Conservation (phyloP, 495 filamentous ascomycete species). For the Tuber magnatum region DNA sequence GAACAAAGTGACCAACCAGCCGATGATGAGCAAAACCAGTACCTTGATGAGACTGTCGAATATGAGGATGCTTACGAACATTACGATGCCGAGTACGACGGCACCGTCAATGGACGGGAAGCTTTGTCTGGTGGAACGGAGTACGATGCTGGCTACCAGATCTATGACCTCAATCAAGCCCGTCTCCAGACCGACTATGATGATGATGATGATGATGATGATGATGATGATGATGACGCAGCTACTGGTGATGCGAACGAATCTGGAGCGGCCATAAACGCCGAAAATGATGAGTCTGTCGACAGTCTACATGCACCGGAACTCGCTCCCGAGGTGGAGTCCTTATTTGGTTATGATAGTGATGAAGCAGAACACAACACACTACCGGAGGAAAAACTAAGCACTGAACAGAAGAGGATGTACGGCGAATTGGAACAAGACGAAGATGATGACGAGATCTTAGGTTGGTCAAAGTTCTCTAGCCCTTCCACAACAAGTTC, state of each 20-base stretch:
- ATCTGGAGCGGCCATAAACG: constrained; percentile 16
- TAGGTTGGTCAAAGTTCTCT: constrained; percentile 3
- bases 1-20: constrained; percentile 25
- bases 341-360: constrained; percentile 32
- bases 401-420: constrained; percentile 31
- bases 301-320: constrained; percentile 18
- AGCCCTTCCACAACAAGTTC: not conserved
- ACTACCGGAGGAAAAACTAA: constrained; percentile 20
- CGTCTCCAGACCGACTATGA: constrained; percentile 22
- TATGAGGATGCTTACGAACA: constrained; percentile 21
- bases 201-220: constrained; percentile 16
- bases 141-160: constrained; percentile 19
- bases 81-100: constrained; percentile 22
- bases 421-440: constrained; percentile 17
- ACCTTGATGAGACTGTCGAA: constrained; percentile 13
- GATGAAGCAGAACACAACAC: constrained; percentile 18
- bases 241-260: constrained; percentile 22
- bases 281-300: constrained; percentile 12
- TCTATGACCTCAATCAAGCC: constrained; percentile 22
- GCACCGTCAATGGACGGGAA: constrained; percentile 9
- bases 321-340: constrained; percentile 22
- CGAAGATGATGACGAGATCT: constrained; percentile 12
- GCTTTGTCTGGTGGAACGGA: constrained; percentile 23
- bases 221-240: constrained; percentile 14
- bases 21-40: constrained; percentile 25